phyloP scores from a whole-genome alignment of 495 filamentous ascomycete genomes.

The Aspergillus affinis region DNA sequence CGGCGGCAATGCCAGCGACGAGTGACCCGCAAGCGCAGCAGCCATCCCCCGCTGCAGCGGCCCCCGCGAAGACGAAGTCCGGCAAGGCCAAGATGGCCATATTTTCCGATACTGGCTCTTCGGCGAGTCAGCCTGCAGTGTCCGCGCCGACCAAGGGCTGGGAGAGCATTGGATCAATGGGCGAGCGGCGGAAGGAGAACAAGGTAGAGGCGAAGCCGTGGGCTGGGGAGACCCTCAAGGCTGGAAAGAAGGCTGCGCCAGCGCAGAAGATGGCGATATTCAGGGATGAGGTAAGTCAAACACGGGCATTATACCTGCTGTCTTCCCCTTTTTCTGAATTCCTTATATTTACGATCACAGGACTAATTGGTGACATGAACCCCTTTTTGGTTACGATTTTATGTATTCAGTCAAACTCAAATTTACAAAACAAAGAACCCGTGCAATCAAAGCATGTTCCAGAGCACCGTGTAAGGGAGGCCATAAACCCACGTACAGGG shows the following conservation, averaged over 20 bases:
- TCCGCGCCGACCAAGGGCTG: slow-evolving; percentile 67
- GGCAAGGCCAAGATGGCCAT: slow-evolving; percentile 83
- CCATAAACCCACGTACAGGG: slow-evolving; percentile 73
- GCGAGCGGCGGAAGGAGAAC: slow-evolving; percentile 94
- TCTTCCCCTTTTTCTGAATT: slow-evolving; percentile 38
- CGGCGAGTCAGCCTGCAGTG: slow-evolving; percentile 42
- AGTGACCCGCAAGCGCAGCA: slow-evolving; percentile 66
- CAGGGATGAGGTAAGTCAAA: slow-evolving; percentile 86
- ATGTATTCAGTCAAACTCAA: slow-evolving; percentile 61
- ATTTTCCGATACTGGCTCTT: slow-evolving; percentile 71
- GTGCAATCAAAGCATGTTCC: slow-evolving; percentile 34
- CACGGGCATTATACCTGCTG: not conserved
- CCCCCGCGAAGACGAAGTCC: slow-evolving; percentile 56
- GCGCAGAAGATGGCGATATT: slow-evolving; percentile 86
- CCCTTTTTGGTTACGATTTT: slow-evolving; percentile 55
- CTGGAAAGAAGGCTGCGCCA: slow-evolving; percentile 71
- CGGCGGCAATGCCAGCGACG: slow-evolving; percentile 36
- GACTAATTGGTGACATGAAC: slow-evolving; percentile 83
- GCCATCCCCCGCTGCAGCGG: slow-evolving; percentile 41
- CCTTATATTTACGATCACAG: slow-evolving; percentile 89
- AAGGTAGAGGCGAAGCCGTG: slow-evolving; percentile 81
- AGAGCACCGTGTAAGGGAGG: slow-evolving; percentile 64
- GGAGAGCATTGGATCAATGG: slow-evolving; percentile 84
- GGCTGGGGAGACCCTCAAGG: slow-evolving; percentile 88
- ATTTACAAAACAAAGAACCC: slow-evolving; percentile 40